Conservation (phyloP, 192 early-diverging fungal genomes). For the Coemansia sp. region DNA sequence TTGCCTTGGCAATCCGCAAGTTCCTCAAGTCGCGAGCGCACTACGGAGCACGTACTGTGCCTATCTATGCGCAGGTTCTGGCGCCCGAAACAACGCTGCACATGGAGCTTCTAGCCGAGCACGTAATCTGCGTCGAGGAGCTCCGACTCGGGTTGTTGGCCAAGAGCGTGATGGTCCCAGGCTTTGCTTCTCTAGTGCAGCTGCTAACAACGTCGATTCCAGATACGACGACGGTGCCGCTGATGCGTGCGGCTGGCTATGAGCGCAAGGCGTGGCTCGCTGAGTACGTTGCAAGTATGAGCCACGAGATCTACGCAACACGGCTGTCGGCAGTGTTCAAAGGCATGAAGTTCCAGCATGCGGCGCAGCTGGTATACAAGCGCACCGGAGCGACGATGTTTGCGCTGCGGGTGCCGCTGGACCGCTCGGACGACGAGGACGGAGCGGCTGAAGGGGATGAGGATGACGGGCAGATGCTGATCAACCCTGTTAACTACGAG, state of each 20-base stretch:
- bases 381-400: constrained; percentile 64
- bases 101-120: constrained; percentile 70
- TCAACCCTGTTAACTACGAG: constrained; percentile 63
- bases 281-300: constrained; percentile 63
- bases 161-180: constrained; percentile 67
- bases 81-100: constrained; percentile 72
- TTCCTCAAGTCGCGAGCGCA: constrained; percentile 46
- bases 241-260: constrained; percentile 30
- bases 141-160: constrained; percentile 69
- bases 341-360: constrained; percentile 59
- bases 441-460: neutral
- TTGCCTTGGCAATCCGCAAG: constrained; percentile 70
- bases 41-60: constrained; percentile 15
- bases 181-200: constrained; percentile 68
- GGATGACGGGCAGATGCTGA: constrained; percentile 32
- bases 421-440: neutral
- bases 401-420: constrained; percentile 46
- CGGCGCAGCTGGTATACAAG: constrained; percentile 58
- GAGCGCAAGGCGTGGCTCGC: constrained; percentile 54
- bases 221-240: constrained; percentile 44
- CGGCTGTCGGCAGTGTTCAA: constrained; percentile 48
- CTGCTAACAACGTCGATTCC: constrained; percentile 69
- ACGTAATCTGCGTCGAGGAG: constrained; percentile 72
- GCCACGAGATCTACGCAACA: constrained; percentile 67
- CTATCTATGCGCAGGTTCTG: constrained; percentile 63